phyloP scores from a whole-genome alignment of 208 protist genomes.

The Crithidia mellificae region DNA sequence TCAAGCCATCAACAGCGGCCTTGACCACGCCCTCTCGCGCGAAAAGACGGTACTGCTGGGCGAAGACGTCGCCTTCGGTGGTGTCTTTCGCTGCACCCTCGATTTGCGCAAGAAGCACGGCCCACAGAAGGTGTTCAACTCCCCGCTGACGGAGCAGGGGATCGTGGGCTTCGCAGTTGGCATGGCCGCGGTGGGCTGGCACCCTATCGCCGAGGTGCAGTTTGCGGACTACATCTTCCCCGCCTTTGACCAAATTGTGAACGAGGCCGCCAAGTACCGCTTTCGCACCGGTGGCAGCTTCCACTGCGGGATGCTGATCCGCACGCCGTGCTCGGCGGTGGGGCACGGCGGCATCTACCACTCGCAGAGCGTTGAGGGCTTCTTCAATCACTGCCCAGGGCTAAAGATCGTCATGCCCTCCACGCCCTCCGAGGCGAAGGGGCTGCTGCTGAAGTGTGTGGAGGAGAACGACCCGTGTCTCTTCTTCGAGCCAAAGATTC shows the following conservation, averaged over 20 bases:
- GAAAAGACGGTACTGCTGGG: conserved; percentile 93
- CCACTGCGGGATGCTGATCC: conserved; percentile 94
- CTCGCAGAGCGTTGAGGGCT: conserved; percentile 96
- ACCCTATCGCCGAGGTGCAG: conserved; percentile 97
- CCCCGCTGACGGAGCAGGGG: conserved; percentile 96
- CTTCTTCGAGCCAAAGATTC: conserved; percentile 97
- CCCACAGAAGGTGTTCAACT: conserved; percentile 95
- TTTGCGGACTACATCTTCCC: conserved; percentile 99
- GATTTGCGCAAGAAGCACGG: conserved; percentile 88
- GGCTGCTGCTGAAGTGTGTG: conserved; percentile 93
- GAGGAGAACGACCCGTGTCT: conserved; percentile 93
- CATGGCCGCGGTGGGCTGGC: conserved; percentile 82
- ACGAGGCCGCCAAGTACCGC: conserved; percentile 98
- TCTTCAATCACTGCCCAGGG: conserved; percentile 96
- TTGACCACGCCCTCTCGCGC: conserved; percentile 90
- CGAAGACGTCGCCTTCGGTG: conserved; percentile 98
- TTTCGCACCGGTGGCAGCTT: conserved; percentile 95
- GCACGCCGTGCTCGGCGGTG: conserved; percentile 95
- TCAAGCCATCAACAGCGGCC: conserved; percentile 94
- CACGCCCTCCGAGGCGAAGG: conserved; percentile 80
- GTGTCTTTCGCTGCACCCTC: conserved; percentile 96
- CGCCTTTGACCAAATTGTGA: conserved; percentile 98
- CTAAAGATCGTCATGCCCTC: conserved; percentile 85
- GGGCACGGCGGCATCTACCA: conserved; percentile 98
- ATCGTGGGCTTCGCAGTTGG: conserved; percentile 98